Percentiles rank a stretch among this genome's conserved stretches.
Conservation (phyloP, 1,139 yeast genomes). For the Kodamaea fungicola region DNA sequence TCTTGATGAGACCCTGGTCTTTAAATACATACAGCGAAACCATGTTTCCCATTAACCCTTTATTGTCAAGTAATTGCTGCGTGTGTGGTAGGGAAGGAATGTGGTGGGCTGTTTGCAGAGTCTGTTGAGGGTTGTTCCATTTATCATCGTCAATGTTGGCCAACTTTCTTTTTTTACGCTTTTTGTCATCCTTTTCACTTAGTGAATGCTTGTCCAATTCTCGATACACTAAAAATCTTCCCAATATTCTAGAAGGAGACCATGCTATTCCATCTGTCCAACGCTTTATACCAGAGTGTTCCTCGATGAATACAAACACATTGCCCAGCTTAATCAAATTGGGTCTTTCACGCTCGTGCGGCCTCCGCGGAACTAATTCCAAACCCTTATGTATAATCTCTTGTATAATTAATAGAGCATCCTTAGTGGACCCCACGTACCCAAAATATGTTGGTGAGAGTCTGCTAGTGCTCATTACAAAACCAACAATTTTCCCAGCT, state of each 20-base stretch:
- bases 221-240: constrained; percentile 78
- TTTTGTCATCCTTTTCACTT: constrained; percentile 30
- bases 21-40: constrained; percentile 64
- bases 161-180: constrained; percentile 28
- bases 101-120: neutral
- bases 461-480: constrained; percentile 22
- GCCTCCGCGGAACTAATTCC: constrained; percentile 70
- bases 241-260: constrained; percentile 86
- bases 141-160: constrained; percentile 16
- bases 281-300: constrained; percentile 75
- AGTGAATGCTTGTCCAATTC: constrained; percentile 62
- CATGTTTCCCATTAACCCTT: constrained; percentile 16
- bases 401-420: constrained; percentile 80
- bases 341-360: constrained; percentile 74
- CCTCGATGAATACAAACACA: constrained; percentile 82
- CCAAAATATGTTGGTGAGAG: constrained; percentile 67
- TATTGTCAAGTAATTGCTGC: constrained; percentile 13
- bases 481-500: neutral
- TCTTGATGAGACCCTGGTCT: constrained; percentile 76
- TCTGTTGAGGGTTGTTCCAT: neutral
- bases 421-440: constrained; percentile 76
- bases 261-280: constrained; percentile 96
- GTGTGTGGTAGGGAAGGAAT: constrained; percentile 12
- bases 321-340: constrained; percentile 70
- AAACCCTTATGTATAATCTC: constrained; percentile 64